Evolutionary conservation across 2,329 filamentous ascomycete genomes (phyloP), one percentile per base, ranked within the genome.

Genomic region (Blumeria hordei): DNA sequence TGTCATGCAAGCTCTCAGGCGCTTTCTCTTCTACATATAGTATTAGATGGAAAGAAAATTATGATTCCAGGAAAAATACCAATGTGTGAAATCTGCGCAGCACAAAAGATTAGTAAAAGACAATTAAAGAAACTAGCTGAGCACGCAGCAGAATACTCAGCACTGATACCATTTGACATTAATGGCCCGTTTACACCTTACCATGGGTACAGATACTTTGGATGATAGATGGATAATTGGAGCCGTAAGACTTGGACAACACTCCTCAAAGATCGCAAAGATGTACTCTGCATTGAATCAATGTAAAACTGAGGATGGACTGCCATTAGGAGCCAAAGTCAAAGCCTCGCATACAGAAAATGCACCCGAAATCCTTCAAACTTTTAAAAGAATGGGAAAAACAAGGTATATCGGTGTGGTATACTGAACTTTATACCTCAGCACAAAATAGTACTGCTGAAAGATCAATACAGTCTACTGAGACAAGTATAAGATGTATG

Each of bases 21-120:
- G 10, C 49, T 37, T 35, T 52, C 16, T n/a, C 49, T 35, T 16
- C 18, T 52, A 16, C 28, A 52, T 16, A 52, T 28, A 9, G 49
- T 35, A n/a, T 35, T 4, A 11, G 49, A 52, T 36, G 35, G 36
- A 35, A 52, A 52, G 49, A 52, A 52, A 52, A 52, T 52, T 52
- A 35, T 37, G 28, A 52, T 52, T 16, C 49, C 49, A 21, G 33
- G 36, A 28, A 35, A 52, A 37, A 12, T 52, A n/a, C 49, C 33
- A 35, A 36, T 52, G 12, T 53, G 50, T 41, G 50, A 39, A 18
- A 18, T 39, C 35, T 39, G 50, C 32, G 50, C 50, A 37, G 28
- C 50, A 53, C 50, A 53, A 37, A 53, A 52, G 16, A 52, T 52
- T 34, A 52, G 36, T 7, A 52, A 52, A 37, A 52, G 34, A 37